Conservation (phyloP, 1,284 basidiomycete genomes). For the Vanrija sp. region DNA sequence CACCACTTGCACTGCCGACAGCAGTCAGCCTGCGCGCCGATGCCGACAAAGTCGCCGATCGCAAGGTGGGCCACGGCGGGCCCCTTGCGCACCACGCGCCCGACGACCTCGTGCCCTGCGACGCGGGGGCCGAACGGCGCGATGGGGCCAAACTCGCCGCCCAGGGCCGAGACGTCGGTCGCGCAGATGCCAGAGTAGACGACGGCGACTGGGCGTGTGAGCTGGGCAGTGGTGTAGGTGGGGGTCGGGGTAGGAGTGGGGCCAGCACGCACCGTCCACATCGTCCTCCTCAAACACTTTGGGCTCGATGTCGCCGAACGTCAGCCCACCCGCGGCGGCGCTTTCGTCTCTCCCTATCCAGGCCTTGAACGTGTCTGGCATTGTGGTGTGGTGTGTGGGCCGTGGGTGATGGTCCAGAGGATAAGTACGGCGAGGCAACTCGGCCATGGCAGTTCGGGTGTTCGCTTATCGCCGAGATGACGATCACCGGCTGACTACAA, state of each 20-base stretch:
- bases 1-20: slow-evolving; percentile 50
- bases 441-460: no score
- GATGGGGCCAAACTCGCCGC: slow-evolving; percentile 13
- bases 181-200: slow-evolving; percentile 19
- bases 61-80: slow-evolving; percentile 24
- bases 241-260: no score
- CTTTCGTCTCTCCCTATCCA: slow-evolving; percentile 43
- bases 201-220: background rate
- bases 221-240: background rate
- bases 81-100: slow-evolving; percentile 27
- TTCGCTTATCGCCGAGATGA: no score
- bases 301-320: slow-evolving; percentile 41
- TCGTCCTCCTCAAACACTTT: slow-evolving; percentile 48
- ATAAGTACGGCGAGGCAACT: no score
- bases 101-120: slow-evolving; percentile 33
- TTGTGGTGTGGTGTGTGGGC: background rate
- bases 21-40: slow-evolving; percentile 53
- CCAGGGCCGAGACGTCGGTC: slow-evolving; percentile 14
- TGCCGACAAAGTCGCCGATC: slow-evolving; percentile 52
- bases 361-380: slow-evolving; percentile 28
- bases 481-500: no score
- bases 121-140: background rate
- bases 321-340: slow-evolving; percentile 44
- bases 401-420: no score
- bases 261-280: slow-evolving; percentile 34